Evolutionary conservation across 2,329 filamentous ascomycete species (phyloP).

Genomic region (Xylaria polymorpha): DNA sequence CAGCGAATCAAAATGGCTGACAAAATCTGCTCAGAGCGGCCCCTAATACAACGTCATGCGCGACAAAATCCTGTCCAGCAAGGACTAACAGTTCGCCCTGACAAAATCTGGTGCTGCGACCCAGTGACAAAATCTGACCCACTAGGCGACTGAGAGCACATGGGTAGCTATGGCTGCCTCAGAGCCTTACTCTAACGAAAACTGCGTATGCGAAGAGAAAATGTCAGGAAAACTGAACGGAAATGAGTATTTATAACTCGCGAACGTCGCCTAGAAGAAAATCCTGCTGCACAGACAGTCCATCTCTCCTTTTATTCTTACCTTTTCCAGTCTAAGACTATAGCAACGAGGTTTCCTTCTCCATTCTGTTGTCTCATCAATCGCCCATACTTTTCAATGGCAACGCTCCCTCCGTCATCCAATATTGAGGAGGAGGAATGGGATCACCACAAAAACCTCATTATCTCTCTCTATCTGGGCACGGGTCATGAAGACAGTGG

Average conservation of each 20-base stretch:
- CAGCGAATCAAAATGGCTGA: neutral
- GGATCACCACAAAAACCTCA: slow-evolving; percentile 7
- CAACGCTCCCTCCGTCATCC: neutral
- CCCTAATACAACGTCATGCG: neutral
- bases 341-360: neutral
- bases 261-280: neutral
- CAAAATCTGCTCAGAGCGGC: slow-evolving; percentile 7
- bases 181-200: neutral
- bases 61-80: slow-evolving; percentile 11
- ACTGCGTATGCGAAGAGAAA: too few relatives aligned
- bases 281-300: neutral
- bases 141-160: neutral
- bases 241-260: too few relatives aligned
- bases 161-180: neutral
- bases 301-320: neutral
- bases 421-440: slow-evolving; percentile 14
- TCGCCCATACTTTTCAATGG: neutral
- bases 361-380: neutral
- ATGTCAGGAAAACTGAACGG: too few relatives aligned
- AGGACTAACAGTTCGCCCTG: neutral
- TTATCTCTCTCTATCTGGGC: slow-evolving; percentile 19
- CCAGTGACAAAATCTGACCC: slow-evolving; percentile 8
- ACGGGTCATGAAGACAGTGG: neutral
- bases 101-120: slow-evolving; percentile 1
- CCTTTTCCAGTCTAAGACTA: neutral